Evolutionary conservation across 139 green algal genomes (phyloP), one percentile per base, ranked within the genome.

Genomic region (Chlorella sp.): DNA sequence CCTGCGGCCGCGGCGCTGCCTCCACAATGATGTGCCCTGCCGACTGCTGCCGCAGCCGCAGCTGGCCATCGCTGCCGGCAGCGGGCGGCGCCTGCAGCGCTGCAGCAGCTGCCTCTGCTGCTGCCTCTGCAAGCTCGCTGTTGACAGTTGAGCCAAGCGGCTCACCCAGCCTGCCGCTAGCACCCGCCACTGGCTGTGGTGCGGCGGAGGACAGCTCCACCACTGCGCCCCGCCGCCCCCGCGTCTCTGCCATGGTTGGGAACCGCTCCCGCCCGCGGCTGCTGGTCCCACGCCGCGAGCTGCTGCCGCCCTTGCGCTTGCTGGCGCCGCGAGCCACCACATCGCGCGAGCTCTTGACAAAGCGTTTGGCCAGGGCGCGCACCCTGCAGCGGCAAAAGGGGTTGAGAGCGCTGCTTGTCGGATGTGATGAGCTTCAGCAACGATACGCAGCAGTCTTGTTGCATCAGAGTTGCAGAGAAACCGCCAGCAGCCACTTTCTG

Each of bases 21-120:
- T 62, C 41, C 41, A 75, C 64, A 34, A 75, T 69, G 39, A 72
- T 63, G 76, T 71, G 76, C 36, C 57, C 57, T 4, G 56, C 65
- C 44, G 67, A 62, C 65, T 32, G 13, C 16, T 78, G 80, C 65
- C 47, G 44, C 34, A 47, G 38, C 4, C 5, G 15, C 25, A 78
- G 56, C 28, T 39, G 41, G 5, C 34, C 28, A 20, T 28, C 78
- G 44, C 7, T 55, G 44, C 44, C 44, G 11, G 51, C 51, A 60
- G 51, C 12, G 2, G 51, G 51, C 44, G 11, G 44, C 44, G 7
- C 7, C 51, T 21, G 51, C 51, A 60, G 51, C 18, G 41, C 64
- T 4, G 44, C 41, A 20, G 20, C 41, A 2, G 78, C 38, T 4
- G 78, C 63, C 17, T 13, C 78, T 9, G 25, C 57, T 13, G 38